Evolutionary conservation across 352 stramenopile genomes (phyloP), one percentile per base, ranked within the genome.

Genomic region (Pythium folliculosum): DNA sequence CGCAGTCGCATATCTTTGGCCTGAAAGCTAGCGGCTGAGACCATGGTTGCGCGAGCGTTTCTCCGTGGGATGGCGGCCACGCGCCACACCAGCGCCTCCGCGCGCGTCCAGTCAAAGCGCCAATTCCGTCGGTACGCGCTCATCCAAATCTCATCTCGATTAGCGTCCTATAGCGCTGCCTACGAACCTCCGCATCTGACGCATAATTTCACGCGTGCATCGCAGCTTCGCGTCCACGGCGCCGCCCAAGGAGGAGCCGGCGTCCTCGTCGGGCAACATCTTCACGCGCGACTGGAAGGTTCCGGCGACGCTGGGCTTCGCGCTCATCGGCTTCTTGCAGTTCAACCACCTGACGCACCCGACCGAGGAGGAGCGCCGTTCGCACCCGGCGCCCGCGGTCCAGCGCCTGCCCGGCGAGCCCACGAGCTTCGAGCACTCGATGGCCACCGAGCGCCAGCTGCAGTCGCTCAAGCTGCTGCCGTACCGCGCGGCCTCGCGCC

Each of bases 401-500:
- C 60, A 60, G 21, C 77, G 84, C 32, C 70, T 92, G 25, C 79
- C 82, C 5, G 77, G 67, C 6, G 25, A 65, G 1, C 35, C 45
- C 1, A 73, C 60, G 32, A 7, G 45, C 4, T 73, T 73, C 48
- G 67, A 73, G 48, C 38, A 47, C 47, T 53, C 67, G 21, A 91
- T 92, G 82, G 81, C 79, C 53, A 90, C 83, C 3, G 69, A 92
- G 45, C 69, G 80, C 9, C 83, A 94, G 70, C 64, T 94, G 60
- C 74, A 89, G 69, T 89, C 81, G 48, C 63, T 96, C 38, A 91
- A 93, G 55, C 60, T 93, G 27, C 73, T 92, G 32, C 85, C 88
- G 62, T 94, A 96, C 75, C 82, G 88, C 50, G 82, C 81, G 19
- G 78, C 80, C 3, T 94, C 84, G 25, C 81, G 87, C 25, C 75